Conservation (phyloP, 139 green algal genomes). For the Tetraselmis chui region DNA sequence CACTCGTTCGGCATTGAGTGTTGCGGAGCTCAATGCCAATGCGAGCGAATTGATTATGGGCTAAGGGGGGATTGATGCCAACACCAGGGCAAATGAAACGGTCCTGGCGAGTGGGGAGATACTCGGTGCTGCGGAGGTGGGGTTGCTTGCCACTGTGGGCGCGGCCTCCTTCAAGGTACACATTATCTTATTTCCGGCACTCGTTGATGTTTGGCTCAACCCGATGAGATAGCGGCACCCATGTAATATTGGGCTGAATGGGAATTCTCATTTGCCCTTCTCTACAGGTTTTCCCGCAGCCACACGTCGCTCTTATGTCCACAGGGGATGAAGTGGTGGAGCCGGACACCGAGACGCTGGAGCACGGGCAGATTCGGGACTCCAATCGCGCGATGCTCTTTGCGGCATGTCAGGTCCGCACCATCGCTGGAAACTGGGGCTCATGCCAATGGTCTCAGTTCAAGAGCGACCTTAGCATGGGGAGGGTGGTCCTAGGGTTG, state of each 20-base stretch:
- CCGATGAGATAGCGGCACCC: too few relatives aligned
- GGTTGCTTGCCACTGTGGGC: slow-evolving; percentile 84
- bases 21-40: too few relatives aligned
- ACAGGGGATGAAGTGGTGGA: slow-evolving; percentile 77
- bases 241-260: too few relatives aligned
- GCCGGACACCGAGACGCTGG: slow-evolving; percentile 28
- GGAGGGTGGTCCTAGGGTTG: too few relatives aligned
- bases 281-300: slow-evolving; percentile 37
- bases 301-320: slow-evolving; percentile 78
- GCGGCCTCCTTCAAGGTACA: slow-evolving; percentile 38
- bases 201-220: too few relatives aligned
- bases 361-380: slow-evolving; percentile 80
- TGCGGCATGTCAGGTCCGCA: slow-evolving; percentile 33
- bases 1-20: too few relatives aligned
- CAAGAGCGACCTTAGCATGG: too few relatives aligned
- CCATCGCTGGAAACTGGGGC: background rate
- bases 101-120: slow-evolving; percentile 63
- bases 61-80: too few relatives aligned
- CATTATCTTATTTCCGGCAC: too few relatives aligned
- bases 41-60: too few relatives aligned
- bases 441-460: too few relatives aligned
- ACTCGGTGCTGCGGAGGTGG: slow-evolving; percentile 75
- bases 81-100: slow-evolving; percentile 42
- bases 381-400: slow-evolving; percentile 87
- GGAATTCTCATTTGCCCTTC: too few relatives aligned